Percentiles rank a stretch among this genome's conserved stretches.
phyloP scores from a whole-genome alignment of 2,329 filamentous ascomycete genomes.

The Hirsutella thompsonii region DNA sequence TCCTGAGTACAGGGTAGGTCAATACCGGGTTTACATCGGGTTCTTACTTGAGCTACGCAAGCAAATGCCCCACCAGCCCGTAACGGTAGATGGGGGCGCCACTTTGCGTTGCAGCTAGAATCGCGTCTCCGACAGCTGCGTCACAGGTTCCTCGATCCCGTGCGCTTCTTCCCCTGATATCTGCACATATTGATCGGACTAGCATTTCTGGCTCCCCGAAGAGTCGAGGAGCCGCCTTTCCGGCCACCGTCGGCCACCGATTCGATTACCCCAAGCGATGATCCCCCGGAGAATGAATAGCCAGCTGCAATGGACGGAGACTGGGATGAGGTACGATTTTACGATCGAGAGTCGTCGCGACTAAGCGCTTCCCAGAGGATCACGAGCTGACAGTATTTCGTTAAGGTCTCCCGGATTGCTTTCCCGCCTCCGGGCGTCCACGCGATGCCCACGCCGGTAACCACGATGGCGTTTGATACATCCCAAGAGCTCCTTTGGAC shows the following conservation, averaged over 20 bases:
- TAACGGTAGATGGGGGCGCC: conserved; percentile 2
- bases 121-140: neutral
- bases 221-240: conserved; percentile 4
- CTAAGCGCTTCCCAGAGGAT: neutral
- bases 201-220: conserved; percentile 1
- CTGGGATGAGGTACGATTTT: conserved; percentile 45
- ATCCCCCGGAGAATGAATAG: conserved; percentile 21
- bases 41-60: neutral
- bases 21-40: neutral
- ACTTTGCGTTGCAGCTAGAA: neutral
- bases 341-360: neutral
- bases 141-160: neutral
- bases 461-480: conserved; percentile 79
- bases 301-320: conserved; percentile 48
- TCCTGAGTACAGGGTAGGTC: neutral
- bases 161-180: neutral
- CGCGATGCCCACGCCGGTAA: conserved; percentile 56
- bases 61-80: neutral
- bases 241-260: conserved; percentile 1
- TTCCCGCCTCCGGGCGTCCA: conserved; percentile 66
- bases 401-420: conserved; percentile 65
- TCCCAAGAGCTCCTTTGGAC: conserved; percentile 85
- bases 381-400: conserved; percentile 4
- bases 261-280: conserved; percentile 15
- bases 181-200: neutral